Conservation (phyloP, 768 basidiomycete species). For the Mycena venus region DNA sequence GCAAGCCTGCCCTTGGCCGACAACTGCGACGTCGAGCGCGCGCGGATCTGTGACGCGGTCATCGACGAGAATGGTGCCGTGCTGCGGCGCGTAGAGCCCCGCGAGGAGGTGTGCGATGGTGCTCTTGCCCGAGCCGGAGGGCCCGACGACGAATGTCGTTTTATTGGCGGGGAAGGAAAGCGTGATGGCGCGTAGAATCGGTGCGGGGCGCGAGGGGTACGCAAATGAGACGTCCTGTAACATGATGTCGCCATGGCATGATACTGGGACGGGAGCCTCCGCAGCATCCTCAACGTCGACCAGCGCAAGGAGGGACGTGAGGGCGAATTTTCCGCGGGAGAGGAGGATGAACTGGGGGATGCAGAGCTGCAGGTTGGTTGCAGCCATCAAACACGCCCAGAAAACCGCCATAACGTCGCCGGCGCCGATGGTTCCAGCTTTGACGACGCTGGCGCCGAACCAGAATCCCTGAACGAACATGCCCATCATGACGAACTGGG, state of each 20-base stretch:
- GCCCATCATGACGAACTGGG: constrained; percentile 86
- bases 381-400: constrained; percentile 95
- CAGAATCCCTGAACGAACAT: constrained; percentile 99
- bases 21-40: constrained; percentile 78
- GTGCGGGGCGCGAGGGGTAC: constrained; percentile 85
- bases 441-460: constrained; percentile 93
- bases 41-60: constrained; percentile 84
- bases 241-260: constrained; percentile 80
- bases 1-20: constrained; percentile 81
- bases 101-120: constrained; percentile 89
- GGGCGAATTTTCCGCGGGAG: constrained; percentile 86
- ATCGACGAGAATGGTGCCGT: constrained; percentile 83
- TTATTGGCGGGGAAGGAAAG: constrained; percentile 82
- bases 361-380: constrained; percentile 88
- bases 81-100: constrained; percentile 76
- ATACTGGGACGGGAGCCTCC: constrained; percentile 38
- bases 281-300: constrained; percentile 58
- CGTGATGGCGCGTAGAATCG: constrained; percentile 74
- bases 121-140: constrained; percentile 94
- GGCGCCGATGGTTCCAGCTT: constrained; percentile 73
- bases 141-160: constrained; percentile 91
- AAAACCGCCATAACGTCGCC: constrained; percentile 97
- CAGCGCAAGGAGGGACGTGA: constrained; percentile 76
- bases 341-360: constrained; percentile 85
- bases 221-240: constrained; percentile 83